Evolutionary conservation across 1,139 yeast genomes (phyloP).

Genomic region (Yamadazyma oceani): DNA sequence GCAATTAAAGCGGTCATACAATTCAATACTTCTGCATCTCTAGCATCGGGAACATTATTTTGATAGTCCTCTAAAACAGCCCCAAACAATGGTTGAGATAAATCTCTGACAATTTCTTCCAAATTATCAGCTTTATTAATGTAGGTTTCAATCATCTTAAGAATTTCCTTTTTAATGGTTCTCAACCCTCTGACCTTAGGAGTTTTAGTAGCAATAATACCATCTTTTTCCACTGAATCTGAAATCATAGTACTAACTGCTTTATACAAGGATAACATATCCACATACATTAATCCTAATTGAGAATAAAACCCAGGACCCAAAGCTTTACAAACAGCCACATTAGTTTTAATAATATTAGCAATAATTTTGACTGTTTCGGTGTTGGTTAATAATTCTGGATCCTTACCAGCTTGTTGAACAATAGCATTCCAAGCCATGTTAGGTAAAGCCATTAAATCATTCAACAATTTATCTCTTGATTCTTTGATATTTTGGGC

Average conservation of each 20-base stretch:
- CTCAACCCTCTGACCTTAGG: slow-evolving; percentile 94
- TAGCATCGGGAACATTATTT: slow-evolving; percentile 88
- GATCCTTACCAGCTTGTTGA: slow-evolving; percentile 84
- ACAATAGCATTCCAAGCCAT: slow-evolving; percentile 92
- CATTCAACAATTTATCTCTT: slow-evolving; percentile 71
- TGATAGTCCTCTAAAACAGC: slow-evolving; percentile 91
- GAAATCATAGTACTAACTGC: slow-evolving; percentile 93
- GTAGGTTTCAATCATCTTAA: slow-evolving; percentile 87
- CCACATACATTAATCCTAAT: slow-evolving; percentile 80
- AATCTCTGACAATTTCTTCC: slow-evolving; percentile 80
- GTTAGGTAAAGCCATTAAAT: slow-evolving; percentile 88
- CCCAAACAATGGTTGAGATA: slow-evolving; percentile 79
- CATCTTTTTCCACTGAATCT: slow-evolving; percentile 73
- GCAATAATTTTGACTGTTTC: slow-evolving; percentile 93
- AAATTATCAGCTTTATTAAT: slow-evolving; percentile 83
- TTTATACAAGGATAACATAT: slow-evolving; percentile 84
- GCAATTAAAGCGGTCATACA: slow-evolving; percentile 90
- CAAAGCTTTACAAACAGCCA: slow-evolving; percentile 86
- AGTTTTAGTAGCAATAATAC: slow-evolving; percentile 87
- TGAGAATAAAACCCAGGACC: slow-evolving; percentile 93
- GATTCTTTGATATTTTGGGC: slow-evolving; percentile 67
- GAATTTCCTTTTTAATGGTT: slow-evolving; percentile 92
- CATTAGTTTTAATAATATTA: slow-evolving; percentile 90
- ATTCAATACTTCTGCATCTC: slow-evolving; percentile 95
- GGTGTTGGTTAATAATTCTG: slow-evolving; percentile 76